Evolutionary conservation across 2,329 filamentous ascomycete genomes (phyloP), one percentile per base, ranked within the genome.

Genomic region (Aspergillus sp.): DNA sequence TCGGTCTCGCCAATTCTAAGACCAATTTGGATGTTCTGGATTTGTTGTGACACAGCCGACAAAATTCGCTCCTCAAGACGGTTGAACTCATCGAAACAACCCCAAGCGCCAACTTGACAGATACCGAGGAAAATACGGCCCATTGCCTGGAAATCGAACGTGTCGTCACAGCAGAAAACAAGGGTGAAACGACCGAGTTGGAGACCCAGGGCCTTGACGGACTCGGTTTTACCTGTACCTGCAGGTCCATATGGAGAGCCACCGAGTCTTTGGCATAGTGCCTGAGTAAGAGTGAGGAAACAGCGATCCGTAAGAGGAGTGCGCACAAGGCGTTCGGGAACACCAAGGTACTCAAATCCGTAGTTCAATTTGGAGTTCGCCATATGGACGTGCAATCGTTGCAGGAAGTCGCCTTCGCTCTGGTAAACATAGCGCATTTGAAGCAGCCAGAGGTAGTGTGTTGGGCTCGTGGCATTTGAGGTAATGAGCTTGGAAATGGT

Each of bases 71-170:
- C 95, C 70, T 99, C 95, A 19, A 99, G 82, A 84, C 95, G 90
- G 77, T 99, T 99, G 82, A 99, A 99, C 80, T 99, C 95, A 71
- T 99, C 95, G 76, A 99, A 99, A 80, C 95, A 99, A 69, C 96
- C 96, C 95, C 95, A 99, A 4, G 95, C 95, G 73, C 95, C 95
- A 48, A 99, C 95, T 75, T 99, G 95, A 74, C 96, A 99, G 62
- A 99, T 96, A 83, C 95, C 95, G 37, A 99, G 83, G 84, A 99
- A 99, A 68, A 99, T 99, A 66, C 95, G 91, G 14, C 96, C 96
- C 95, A 99, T 99, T 51, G 95, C 95, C 71, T 99, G 95, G 82
- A 98, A 99, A 75, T 99, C 95, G 69, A 99, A 99, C 0, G 95
- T 99, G 76, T 99, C 95, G 72, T 99, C 95, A 79, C 95, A 99